phyloP scores from a whole-genome alignment of 441 rosid genomes.

The Gossypium aridum region DNA sequence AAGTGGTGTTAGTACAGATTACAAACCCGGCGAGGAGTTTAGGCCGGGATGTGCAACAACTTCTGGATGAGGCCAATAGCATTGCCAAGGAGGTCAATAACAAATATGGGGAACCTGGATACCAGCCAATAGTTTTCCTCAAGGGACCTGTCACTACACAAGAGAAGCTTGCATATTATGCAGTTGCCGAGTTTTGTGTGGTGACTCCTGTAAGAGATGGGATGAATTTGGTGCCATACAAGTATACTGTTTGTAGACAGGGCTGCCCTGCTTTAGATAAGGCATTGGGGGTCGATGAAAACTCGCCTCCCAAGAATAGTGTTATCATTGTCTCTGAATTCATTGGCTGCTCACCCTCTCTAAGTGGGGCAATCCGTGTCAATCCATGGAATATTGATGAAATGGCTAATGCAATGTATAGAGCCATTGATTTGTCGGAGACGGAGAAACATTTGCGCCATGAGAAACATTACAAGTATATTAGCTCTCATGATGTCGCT shows the following conservation, averaged over 20 bases:
- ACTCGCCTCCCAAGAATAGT: conserved; percentile 38
- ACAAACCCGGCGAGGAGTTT: conserved; percentile 70
- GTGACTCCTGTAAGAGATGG: conserved; percentile 87
- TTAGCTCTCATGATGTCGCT: conserved; percentile 72
- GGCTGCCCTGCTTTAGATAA: conserved; percentile 54
- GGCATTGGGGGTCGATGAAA: conserved; percentile 42
- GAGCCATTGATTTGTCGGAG: conserved; percentile 40
- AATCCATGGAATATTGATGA: conserved; percentile 74
- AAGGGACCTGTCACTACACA: conserved; percentile 47
- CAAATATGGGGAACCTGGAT: conserved; percentile 43
- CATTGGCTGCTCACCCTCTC: conserved; percentile 84
- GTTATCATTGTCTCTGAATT: conserved; percentile 79
- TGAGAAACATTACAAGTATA: conserved; percentile 77
- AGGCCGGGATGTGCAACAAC: conserved; percentile 68
- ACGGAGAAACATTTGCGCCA: conserved; percentile 65
- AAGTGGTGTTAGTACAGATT: conserved; percentile 71
- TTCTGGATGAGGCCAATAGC: conserved; percentile 31
- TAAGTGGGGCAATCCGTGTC: conserved; percentile 80
- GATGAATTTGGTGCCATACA: conserved; percentile 80
- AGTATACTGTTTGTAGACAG: conserved; percentile 69
- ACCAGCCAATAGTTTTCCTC: conserved; percentile 57
- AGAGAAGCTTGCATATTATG: conserved; percentile 66
- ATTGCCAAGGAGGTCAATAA: conserved; percentile 40
- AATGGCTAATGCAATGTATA: conserved; percentile 53
- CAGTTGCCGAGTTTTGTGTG: conserved; percentile 66